Base-by-base conservation (phyloP, 2,329 filamentous ascomycete species). In the Epichloe brachyelytri region DNA sequence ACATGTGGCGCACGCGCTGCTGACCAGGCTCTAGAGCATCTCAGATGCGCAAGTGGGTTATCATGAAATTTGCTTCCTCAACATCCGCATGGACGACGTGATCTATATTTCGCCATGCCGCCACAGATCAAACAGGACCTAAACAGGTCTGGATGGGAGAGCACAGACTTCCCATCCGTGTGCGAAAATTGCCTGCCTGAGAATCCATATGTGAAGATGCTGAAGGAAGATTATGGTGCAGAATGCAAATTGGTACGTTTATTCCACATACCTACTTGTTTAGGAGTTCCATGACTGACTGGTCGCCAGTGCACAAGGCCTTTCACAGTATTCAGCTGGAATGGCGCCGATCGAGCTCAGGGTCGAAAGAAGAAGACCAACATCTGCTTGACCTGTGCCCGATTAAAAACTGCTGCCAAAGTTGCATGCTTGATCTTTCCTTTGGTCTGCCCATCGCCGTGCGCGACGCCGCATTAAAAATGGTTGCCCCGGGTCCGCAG, bases 321-420 rank as follows among this genome's bases (percentile, higher is more conserved):
- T 0, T 98, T 96, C 63, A 97, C 93, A 26, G 79, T 97, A 50
- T 98, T 98, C 67, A 82, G 84, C 60, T 98, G 91, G 91, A 91
- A 91, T 61, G 53, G 53, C n/a, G 83, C 87, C 56, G 90, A 95
- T 66, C 87, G 93, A 52, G 93, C 90, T 3, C 77, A 80, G 56
- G 82, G 89, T 26, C 86, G 90, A 55, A 90, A 91, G 67, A 95
- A 94, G 71, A 84, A 87, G 58, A 97, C 91, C 50, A 95, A 88
- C 61, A 94, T 97, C 62, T 98, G 93, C 68, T 76, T 98, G 22
- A 98, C 93, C 40, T 98, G 93, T 73, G 91, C 93, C 20, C 86
- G 93, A 43, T 77, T 97, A 58, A 98, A 98, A 98, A 98, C 73
- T 97, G 93, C 73, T 98, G 93, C 64, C 93, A 98, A 73, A 91